phyloP scores from a whole-genome alignment of 176 grass and related monocot species.

The Carex parvula region DNA sequence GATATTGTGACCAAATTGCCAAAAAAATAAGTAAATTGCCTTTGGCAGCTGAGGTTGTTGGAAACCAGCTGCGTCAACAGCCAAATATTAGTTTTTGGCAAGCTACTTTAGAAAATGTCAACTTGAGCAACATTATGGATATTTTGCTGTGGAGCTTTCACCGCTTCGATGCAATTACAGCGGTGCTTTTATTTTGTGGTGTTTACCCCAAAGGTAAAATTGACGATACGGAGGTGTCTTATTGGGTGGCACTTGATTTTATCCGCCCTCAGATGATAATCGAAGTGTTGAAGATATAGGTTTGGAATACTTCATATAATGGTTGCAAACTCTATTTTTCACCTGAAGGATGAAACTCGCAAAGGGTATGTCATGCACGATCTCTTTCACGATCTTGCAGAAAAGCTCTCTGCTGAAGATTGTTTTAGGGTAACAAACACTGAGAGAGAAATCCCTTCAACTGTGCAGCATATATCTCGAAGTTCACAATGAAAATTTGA shows the following conservation, averaged over 20 bases:
- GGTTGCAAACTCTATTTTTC: constrained; percentile 9
- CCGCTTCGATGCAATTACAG: neutral
- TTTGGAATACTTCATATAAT: neutral
- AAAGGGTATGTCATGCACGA: neutral
- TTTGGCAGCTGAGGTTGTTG: neutral
- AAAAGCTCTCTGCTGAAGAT: neutral
- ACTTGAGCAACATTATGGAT: neutral
- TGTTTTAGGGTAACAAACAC: constrained; percentile 1
- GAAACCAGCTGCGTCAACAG: neutral
- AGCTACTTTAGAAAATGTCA: neutral
- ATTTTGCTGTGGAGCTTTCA: neutral
- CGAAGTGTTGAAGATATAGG: neutral
- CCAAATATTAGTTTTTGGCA: neutral
- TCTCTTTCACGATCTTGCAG: neutral
- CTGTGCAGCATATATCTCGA: neutral
- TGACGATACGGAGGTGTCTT: neutral
- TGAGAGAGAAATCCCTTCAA: neutral
- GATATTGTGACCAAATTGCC: neutral
- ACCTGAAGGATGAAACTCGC: neutral
- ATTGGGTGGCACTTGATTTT: constrained; percentile 12
- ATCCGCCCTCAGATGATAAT: neutral
- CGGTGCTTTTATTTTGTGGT: neutral
- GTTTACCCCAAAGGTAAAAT: neutral
- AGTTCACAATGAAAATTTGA: neutral
- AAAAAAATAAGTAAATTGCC: neutral